A percentile compares a stretch with the other conserved stretches of the same genome.
phyloP scores from a whole-genome alignment of 116 monocot species.

The Trichopus zeylanicus region DNA sequence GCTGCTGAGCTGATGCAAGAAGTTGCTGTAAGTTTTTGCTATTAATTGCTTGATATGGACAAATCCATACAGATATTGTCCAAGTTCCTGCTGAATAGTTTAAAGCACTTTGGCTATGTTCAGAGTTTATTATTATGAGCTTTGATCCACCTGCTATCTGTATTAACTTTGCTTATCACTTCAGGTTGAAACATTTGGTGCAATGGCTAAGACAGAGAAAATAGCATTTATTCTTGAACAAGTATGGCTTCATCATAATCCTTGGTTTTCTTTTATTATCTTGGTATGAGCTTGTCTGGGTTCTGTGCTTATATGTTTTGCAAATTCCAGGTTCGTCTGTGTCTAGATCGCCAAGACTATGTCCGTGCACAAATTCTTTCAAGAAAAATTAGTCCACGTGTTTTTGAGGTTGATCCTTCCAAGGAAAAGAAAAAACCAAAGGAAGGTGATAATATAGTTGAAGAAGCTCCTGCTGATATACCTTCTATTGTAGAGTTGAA shows the following conservation, averaged over 20 bases:
- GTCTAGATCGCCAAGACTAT: constrained; percentile 92
- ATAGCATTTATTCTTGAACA: constrained; percentile 98
- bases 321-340: constrained; percentile 69
- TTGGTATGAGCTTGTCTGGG: neutral
- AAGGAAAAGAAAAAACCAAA: constrained; percentile 96
- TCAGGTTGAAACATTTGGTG: constrained; percentile 99
- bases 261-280: constrained; percentile 4
- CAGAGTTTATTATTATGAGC: neutral
- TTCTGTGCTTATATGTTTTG: neutral
- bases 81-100: neutral
- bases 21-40: constrained; percentile 73
- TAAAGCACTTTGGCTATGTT: neutral
- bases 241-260: constrained; percentile 29
- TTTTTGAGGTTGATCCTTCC: constrained; percentile 63
- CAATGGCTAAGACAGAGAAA: constrained; percentile 99
- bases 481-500: constrained; percentile 91
- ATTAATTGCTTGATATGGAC: neutral
- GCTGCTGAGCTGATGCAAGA: constrained; percentile 99
- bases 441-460: constrained; percentile 87
- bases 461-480: constrained; percentile 87
- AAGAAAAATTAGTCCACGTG: constrained; percentile 85
- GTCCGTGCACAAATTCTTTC: constrained; percentile 90
- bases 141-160: neutral
- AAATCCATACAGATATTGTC: too few species aligned
- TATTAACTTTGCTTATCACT: neutral